Conservation (phyloP, 2,329 filamentous ascomycete genomes). For the Podosphaera xanthii region DNA sequence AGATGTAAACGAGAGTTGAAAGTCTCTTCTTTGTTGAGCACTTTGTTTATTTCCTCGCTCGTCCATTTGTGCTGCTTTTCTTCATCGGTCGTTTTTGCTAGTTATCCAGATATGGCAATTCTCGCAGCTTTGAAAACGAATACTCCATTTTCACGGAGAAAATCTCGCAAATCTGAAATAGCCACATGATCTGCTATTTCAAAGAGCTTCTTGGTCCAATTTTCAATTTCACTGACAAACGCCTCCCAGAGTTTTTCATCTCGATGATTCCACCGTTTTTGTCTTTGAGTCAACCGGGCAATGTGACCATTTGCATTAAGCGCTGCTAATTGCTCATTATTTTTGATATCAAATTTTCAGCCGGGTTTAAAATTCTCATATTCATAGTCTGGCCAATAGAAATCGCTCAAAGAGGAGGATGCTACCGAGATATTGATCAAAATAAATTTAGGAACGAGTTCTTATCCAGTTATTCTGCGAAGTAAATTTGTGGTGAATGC, state of each 20-base stretch:
- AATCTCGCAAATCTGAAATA: not conserved
- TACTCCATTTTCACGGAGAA: not conserved
- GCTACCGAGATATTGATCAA: not conserved
- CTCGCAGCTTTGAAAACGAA: not conserved
- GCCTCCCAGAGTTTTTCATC: not conserved
- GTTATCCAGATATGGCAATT: not conserved
- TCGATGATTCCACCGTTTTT: not conserved
- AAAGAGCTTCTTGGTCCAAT: not conserved
- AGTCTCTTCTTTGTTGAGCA: not conserved
- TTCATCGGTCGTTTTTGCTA: not conserved
- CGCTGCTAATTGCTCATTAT: not conserved
- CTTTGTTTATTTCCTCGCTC: not conserved
- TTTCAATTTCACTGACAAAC: not conserved
- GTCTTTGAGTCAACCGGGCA: not conserved
- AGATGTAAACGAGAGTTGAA: not conserved
- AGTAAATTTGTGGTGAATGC: not conserved
- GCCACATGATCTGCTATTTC: not conserved
- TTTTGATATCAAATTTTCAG: not conserved
- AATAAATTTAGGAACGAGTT: no score
- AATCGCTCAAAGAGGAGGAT: not conserved
- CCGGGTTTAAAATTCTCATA: not conserved
- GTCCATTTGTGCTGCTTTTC: not conserved
- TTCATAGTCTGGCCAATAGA: not conserved
- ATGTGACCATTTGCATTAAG: not conserved
- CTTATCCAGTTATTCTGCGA: not conserved